Evolutionary conservation across 331 rosid genomes (phyloP), one percentile per base, ranked within the genome.

Genomic region (Cydonia oblonga): DNA sequence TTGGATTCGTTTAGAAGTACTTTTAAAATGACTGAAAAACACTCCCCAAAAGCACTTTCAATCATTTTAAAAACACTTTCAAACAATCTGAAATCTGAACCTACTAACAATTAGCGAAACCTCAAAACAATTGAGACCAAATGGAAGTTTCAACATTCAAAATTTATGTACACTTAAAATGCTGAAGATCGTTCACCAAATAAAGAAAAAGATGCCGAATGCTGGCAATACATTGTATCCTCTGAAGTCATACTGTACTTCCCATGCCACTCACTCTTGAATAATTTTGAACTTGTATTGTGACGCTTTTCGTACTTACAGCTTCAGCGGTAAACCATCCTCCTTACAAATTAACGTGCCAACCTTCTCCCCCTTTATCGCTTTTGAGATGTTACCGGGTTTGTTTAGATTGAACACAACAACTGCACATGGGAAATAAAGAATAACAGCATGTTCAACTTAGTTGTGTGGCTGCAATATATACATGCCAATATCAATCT

Each of bases 341-440:
- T 56, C 96, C 96, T 46, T 46, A 5, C 6, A 46, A n/a, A 91
- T 93, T 80, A 93, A 76, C 25, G 98, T 93, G 80, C 98, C 97
- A 44, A 93, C 97, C 70, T 80, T 81, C 84, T 88, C 96, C 0
- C 98, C 98, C 75, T 53, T 84, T 75, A 93, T 91, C 71, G 98
- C 98, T 83, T 73, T 89, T 58, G 89, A 82, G 78, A 93, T 93
- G 85, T 93, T 91, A 18, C 97, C 97, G 0, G 89, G 87, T 74
- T 91, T 83, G 73, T 82, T 86, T 70, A 93, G 84, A 80, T 93
- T 93, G 82, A 93, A 93, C 42, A 93, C 98, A 58, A 91, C 96
- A 72, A 93, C 98, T 91, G 90, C 86, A 83, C 76, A 38, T 19
- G 24, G 68, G 46, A 76, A 74, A 52, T 6, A 51, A 80, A 58